Evolutionary conservation across 176 grass and related monocot genomes (phyloP), one percentile per base, ranked within the genome.

Genomic region (Zea mays): DNA sequence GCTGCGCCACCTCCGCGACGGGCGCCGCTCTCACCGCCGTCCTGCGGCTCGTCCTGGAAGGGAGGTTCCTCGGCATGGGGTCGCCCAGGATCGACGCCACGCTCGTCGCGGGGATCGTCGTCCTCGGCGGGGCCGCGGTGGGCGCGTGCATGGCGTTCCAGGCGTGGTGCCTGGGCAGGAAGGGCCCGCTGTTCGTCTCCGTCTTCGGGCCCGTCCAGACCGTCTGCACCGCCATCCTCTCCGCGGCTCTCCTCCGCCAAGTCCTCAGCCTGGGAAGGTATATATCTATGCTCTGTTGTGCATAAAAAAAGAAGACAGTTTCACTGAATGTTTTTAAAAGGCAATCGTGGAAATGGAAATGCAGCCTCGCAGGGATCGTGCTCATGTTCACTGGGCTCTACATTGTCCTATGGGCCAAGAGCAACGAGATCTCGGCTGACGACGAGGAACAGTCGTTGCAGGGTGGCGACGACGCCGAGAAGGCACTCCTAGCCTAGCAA

Each of bases 201-300:
- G 88, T 94, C 46, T 90, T 94, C 21, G 90, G 79, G 0, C 92
- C 88, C 5, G 70, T 90, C 7, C 92, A 94, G 80, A 88, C 92
- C 0, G 82, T 94, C 16, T 90, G 74, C 21, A 66, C 85, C 1
- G 78, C 71, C 14, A n/a, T 84, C 45, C 61, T 90, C 20, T 94
- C 91, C 0, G 88, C 88, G 8, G 11, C 81, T 8, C 78, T 94
- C 39, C 75, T 86, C 9, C 3, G 51, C n/a, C 85, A 94, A 33
- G 48, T 62, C 10, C 69, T 94, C 15, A 49, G 72, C 73, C 2
- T 82, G 1, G 85, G 72, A 65, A 90, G 48, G 48, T 50, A 39
- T 39, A 27, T 4, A 39, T 39, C 0, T 39, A 39, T 39, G 2
- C 4, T 39, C 38, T 39, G 38, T 39, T 27, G 27, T 27, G 27